Conservation (phyloP, 2,329 filamentous ascomycete genomes). For the Xylariaceae sp. region DNA sequence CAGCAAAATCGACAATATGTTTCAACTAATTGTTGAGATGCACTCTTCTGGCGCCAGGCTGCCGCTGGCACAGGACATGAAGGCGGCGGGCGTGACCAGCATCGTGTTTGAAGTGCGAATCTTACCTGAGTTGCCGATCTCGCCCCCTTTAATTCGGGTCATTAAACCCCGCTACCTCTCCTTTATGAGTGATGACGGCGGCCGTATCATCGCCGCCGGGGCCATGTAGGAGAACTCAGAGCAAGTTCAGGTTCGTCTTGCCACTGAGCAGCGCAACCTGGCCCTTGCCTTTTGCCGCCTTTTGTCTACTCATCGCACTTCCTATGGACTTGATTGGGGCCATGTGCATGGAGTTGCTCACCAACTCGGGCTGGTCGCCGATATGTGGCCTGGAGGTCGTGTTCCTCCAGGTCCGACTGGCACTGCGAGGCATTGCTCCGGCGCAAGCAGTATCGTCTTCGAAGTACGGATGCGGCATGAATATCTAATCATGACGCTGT, state of each 20-base stretch:
- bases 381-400: slow-evolving; percentile 72
- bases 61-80: slow-evolving; percentile 73
- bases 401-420: slow-evolving; percentile 74
- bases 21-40: slow-evolving; percentile 88
- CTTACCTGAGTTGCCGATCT: slow-evolving; percentile 67
- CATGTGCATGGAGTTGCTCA: slow-evolving; percentile 79
- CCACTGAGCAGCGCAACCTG: too few relatives aligned
- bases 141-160: slow-evolving; percentile 80
- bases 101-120: slow-evolving; percentile 81
- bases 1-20: slow-evolving; percentile 64
- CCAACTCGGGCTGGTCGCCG: slow-evolving; percentile 76
- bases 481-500: too few relatives aligned
- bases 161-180: slow-evolving; percentile 74
- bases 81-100: slow-evolving; percentile 54
- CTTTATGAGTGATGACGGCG: slow-evolving; percentile 83
- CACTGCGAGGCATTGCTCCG: too few relatives aligned
- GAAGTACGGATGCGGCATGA: too few relatives aligned
- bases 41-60: slow-evolving; percentile 71
- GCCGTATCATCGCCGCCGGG: slow-evolving; percentile 80
- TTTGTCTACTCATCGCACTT: too few relatives aligned
- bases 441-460: too few relatives aligned
- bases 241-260: too few relatives aligned
- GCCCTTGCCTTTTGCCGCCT: too few relatives aligned
- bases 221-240: too few relatives aligned
- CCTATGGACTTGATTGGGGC: too few relatives aligned